A percentile compares a stretch with the other conserved stretches of the same genome.
These are phyloP conservation scores for Setaria italica DNA, from an alignment of 202 grass and related monocot genomes.

Conservation along the genomic window DNA sequence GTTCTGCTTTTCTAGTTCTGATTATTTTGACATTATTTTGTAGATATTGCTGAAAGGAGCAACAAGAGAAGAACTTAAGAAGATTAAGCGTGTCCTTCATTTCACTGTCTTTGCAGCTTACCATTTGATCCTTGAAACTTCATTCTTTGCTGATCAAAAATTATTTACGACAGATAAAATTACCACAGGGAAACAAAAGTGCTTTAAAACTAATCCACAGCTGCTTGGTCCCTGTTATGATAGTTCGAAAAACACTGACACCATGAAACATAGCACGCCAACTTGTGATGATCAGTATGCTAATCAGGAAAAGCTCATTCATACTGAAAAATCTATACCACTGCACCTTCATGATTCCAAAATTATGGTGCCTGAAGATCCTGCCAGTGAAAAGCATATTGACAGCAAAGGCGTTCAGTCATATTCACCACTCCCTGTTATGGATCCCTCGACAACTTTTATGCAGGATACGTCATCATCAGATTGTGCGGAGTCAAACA, in stretches of 20 bases:
- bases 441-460: conserved; percentile 20
- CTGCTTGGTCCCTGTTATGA: conserved; percentile 46
- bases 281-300: conserved; percentile 51
- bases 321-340: conserved; percentile 23
- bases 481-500: conserved; percentile 37
- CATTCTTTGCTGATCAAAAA: conserved; percentile 92
- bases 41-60: conserved; percentile 97
- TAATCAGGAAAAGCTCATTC: conserved; percentile 41
- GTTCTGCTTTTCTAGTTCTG: conserved; percentile 32
- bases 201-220: conserved; percentile 35
- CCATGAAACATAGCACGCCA: conserved; percentile 27
- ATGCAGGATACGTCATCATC: conserved; percentile 11
- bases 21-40: conserved; percentile 46
- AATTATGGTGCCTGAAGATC: conserved; percentile 32
- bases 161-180: conserved; percentile 64
- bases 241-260: conserved; percentile 42
- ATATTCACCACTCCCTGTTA: conserved; percentile 33
- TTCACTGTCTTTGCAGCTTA: conserved; percentile 97
- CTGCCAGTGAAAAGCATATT: conserved; percentile 3
- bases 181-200: conserved; percentile 50
- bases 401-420: conserved; percentile 16
- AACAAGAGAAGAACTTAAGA: conserved; percentile 84
- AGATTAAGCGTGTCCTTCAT: conserved; percentile 80
- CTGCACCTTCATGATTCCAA: conserved; percentile 36
- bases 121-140: conserved; percentile 93